Conservation (phyloP, 768 basidiomycete genomes). For the Xerocomellus chrysenteron region DNA sequence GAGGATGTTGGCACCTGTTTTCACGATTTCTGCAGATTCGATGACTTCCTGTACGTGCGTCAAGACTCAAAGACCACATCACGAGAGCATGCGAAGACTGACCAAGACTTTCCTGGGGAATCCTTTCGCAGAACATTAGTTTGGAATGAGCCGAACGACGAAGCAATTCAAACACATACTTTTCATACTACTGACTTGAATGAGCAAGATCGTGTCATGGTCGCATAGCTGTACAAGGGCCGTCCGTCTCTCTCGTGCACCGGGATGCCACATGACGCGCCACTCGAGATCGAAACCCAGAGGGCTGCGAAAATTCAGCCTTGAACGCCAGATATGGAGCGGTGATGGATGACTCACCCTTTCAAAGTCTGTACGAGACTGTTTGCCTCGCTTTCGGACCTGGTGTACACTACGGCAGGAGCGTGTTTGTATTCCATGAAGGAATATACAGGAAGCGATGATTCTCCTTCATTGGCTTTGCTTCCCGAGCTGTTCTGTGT, state of each 20-base stretch:
- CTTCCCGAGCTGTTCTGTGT: background rate
- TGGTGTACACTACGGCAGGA: conserved; percentile 41
- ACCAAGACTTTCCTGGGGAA: conserved; percentile 46
- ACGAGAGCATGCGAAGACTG: background rate
- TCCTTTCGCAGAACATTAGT: conserved; percentile 25
- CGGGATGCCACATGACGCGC: conserved; percentile 36
- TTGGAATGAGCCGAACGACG: background rate
- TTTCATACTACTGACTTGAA: conserved; percentile 50
- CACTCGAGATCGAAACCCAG: conserved; percentile 55
- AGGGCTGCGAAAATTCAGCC: conserved; percentile 32
- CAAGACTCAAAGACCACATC: background rate
- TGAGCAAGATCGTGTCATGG: conserved; percentile 40
- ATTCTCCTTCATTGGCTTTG: conserved; percentile 1
- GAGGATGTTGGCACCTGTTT: conserved; percentile 49
- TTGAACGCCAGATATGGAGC: background rate
- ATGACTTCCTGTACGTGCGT: conserved; percentile 40
- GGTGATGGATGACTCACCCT: conserved; percentile 30
- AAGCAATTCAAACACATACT: conserved; percentile 27
- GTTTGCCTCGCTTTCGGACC: conserved; percentile 42
- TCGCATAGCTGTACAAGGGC: conserved; percentile 50
- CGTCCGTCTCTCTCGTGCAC: conserved; percentile 35
- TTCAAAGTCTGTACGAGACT: conserved; percentile 36
- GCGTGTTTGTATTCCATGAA: conserved; percentile 33
- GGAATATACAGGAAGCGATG: conserved; percentile 35
- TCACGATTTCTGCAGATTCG: conserved; percentile 39